phyloP scores from a whole-genome alignment of 805 yeast genomes.

The Spathaspora hagerdaliae region DNA sequence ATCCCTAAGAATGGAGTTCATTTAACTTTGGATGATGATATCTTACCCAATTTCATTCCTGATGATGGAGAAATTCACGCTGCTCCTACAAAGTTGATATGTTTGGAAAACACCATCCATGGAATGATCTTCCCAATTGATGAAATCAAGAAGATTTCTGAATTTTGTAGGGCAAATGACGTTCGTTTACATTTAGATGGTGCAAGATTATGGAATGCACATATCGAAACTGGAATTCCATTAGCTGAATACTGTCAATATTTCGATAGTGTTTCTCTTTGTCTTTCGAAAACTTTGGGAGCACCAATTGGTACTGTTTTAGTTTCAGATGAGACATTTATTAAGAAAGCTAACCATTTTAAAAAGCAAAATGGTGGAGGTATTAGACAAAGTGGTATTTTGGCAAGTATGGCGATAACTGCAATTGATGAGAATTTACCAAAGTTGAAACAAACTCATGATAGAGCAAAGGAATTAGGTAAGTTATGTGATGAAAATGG shows the following conservation, averaged over 20 bases:
- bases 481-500: slow-evolving; percentile 50
- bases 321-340: slow-evolving; percentile 60
- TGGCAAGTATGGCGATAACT: slow-evolving; percentile 74
- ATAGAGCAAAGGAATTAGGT: slow-evolving; percentile 50
- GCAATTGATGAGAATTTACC: slow-evolving; percentile 74
- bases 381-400: slow-evolving; percentile 80
- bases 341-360: slow-evolving; percentile 75
- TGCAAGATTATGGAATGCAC: slow-evolving; percentile 94
- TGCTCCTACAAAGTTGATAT: slow-evolving; percentile 83
- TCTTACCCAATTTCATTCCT: slow-evolving; percentile 54
- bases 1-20: slow-evolving; percentile 71
- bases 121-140: slow-evolving; percentile 79
- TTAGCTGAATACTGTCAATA: slow-evolving; percentile 66
- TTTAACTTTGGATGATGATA: slow-evolving; percentile 81
- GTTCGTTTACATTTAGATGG: slow-evolving; percentile 83
- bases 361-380: slow-evolving; percentile 94
- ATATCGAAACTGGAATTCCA: slow-evolving; percentile 65
- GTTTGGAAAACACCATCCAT: slow-evolving; percentile 84
- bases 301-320: slow-evolving; percentile 91
- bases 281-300: slow-evolving; percentile 85
- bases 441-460: slow-evolving; percentile 48
- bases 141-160: slow-evolving; percentile 67
- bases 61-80: slow-evolving; percentile 82
- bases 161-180: slow-evolving; percentile 59
- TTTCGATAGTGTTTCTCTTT: slow-evolving; percentile 86